phyloP scores from a whole-genome alignment of 1,139 yeast species.

The Torulaspora pretoriensis region DNA sequence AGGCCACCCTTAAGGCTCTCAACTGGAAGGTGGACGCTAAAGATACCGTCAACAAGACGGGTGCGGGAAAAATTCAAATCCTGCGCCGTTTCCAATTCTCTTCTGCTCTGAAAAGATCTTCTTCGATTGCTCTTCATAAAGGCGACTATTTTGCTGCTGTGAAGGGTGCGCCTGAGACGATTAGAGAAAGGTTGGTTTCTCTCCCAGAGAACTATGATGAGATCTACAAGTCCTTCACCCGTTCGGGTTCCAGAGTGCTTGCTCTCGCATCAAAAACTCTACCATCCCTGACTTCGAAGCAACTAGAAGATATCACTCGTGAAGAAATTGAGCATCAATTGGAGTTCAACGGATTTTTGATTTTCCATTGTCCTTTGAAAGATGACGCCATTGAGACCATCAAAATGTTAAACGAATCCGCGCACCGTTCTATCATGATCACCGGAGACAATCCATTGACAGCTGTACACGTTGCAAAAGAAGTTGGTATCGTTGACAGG shows the following conservation, averaged over 20 bases:
- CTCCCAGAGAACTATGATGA: conserved; percentile 82
- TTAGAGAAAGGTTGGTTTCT: conserved; percentile 65
- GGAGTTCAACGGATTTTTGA: conserved; percentile 85
- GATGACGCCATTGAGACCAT: conserved; percentile 88
- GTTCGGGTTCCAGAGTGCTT: conserved; percentile 93
- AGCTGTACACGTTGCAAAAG: conserved; percentile 96
- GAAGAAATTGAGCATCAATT: conserved; percentile 71
- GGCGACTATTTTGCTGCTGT: conserved; percentile 73
- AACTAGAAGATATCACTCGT: conserved; percentile 58
- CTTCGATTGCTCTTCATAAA: conserved; percentile 72
- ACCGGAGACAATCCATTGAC: conserved; percentile 99
- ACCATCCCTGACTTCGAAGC: conserved; percentile 48
- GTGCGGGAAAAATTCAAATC: conserved; percentile 58
- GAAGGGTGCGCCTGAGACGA: conserved; percentile 99
- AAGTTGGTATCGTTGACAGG: conserved; percentile 79
- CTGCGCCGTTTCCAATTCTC: conserved; percentile 96
- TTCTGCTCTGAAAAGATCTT: conserved; percentile 89
- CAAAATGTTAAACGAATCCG: conserved; percentile 87
- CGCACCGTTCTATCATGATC: conserved; percentile 94
- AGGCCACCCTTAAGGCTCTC: conserved; percentile 85
- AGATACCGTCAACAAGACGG: conserved; percentile 52
- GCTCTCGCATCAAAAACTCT: conserved; percentile 84
- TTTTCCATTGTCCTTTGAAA: conserved; percentile 96
- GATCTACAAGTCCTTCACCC: conserved; percentile 82
- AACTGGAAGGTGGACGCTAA: conserved; percentile 79